Evolutionary conservation across 805 yeast species (phyloP).

Genomic region (Kockiozyma suomiensis): DNA sequence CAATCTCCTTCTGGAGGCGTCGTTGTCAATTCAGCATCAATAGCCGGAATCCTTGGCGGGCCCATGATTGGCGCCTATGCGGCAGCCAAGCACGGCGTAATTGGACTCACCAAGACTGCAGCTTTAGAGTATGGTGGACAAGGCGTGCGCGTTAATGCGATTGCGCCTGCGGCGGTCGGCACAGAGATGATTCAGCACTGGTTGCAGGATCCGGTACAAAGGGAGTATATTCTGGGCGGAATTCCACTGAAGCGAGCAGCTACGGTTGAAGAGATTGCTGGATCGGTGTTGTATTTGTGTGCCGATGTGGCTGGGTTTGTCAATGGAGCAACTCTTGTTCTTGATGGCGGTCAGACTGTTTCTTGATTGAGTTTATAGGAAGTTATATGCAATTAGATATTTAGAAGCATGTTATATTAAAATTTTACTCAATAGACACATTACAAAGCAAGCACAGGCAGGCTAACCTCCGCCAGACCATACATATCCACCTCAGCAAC

Average conservation of each 20-base stretch:
- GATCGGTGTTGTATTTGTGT: background rate
- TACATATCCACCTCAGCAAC: constrained; percentile 8
- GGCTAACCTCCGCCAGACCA: background rate
- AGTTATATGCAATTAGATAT: background rate
- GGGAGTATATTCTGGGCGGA: background rate
- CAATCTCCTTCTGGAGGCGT: constrained; percentile 1
- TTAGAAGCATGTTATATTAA: too few relatives aligned
- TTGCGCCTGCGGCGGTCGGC: constrained; percentile 19
- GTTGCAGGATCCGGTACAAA: background rate
- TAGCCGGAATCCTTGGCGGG: constrained; percentile 7
- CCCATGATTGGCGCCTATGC: constrained; percentile 11
- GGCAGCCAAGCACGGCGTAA: constrained; percentile 18
- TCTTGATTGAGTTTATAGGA: background rate
- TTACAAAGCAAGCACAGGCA: constrained; percentile 10
- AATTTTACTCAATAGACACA: background rate
- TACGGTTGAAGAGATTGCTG: constrained; percentile 3
- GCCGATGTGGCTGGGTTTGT: constrained; percentile 3
- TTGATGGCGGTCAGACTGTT: constrained; percentile 9
- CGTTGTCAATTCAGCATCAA: constrained; percentile 11
- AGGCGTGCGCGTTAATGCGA: constrained; percentile 23
- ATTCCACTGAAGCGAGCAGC: constrained; percentile 5
- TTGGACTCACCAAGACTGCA: constrained; percentile 15
- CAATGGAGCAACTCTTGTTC: constrained; percentile 1
- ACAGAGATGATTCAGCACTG: constrained; percentile 11
- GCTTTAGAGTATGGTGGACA: constrained; percentile 16